A percentile compares a stretch with the other conserved stretches of the same genome.
These are phyloP conservation scores for Microbotryomycetes sp. DNA, from an alignment of 1,284 basidiomycete species.

Conservation along the genomic window DNA sequence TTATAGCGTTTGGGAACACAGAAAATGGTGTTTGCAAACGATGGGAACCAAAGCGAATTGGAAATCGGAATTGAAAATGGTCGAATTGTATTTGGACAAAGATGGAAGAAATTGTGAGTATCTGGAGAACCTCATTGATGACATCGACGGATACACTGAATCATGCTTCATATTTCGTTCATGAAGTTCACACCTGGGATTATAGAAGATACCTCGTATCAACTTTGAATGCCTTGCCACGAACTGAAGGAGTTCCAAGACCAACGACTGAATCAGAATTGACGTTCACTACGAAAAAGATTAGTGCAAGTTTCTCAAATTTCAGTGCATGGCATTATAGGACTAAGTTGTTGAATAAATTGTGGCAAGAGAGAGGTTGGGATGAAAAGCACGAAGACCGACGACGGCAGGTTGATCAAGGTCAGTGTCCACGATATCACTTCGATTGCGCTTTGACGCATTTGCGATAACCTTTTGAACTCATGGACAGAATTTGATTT, in stretches of 20 bases:
- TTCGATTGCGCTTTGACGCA: neutral
- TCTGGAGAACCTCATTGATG: neutral
- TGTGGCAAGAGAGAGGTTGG: slow-evolving; percentile 59
- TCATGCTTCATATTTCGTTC: neutral
- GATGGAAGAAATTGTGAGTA: slow-evolving; percentile 83
- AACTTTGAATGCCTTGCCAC: slow-evolving; percentile 42
- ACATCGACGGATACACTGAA: neutral
- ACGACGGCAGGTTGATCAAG: slow-evolving; percentile 19
- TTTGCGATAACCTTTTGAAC: neutral
- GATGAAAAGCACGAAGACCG: slow-evolving; percentile 43
- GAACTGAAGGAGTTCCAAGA: slow-evolving; percentile 35
- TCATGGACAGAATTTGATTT: slow-evolving; percentile 71
- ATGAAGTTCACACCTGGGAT: slow-evolving; percentile 80
- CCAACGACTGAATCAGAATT: slow-evolving; percentile 52
- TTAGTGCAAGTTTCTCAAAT: slow-evolving; percentile 91
- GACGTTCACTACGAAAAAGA: slow-evolving; percentile 78
- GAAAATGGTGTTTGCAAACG: slow-evolving; percentile 82
- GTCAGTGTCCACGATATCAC: no score
- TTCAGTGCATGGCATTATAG: slow-evolving; percentile 99
- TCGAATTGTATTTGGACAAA: slow-evolving; percentile 80
- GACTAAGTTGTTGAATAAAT: slow-evolving; percentile 65
- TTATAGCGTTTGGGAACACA: slow-evolving; percentile 96
- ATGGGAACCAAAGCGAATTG: slow-evolving; percentile 70
- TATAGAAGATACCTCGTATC: slow-evolving; percentile 78
- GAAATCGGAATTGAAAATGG: slow-evolving; percentile 73